A percentile compares a stretch with the other conserved stretches of the same genome.
phyloP scores from a whole-genome alignment of 768 basidiomycete genomes.

The Kwoniella dejecticola region DNA sequence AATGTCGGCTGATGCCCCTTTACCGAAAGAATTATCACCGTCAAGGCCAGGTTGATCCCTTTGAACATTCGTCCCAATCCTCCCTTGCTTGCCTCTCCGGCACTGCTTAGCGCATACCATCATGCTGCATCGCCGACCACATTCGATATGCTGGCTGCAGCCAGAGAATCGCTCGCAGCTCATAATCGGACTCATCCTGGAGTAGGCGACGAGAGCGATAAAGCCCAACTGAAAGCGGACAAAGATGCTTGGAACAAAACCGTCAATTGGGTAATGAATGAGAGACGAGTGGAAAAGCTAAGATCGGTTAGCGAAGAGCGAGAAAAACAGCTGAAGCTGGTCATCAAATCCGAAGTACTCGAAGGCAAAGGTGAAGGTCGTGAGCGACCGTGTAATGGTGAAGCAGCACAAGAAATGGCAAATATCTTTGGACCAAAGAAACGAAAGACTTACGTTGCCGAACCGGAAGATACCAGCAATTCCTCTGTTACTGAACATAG shows the following conservation, averaged over 20 bases:
- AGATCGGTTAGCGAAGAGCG: constrained; percentile 39
- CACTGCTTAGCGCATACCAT: constrained; percentile 40
- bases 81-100: constrained; percentile 34
- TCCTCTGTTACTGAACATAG: constrained; percentile 3
- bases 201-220: constrained; percentile 30
- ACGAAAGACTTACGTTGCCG: constrained; percentile 4
- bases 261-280: constrained; percentile 53
- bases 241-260: constrained; percentile 47
- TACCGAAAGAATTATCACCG: constrained; percentile 34
- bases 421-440: constrained; percentile 25
- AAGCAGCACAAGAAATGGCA: constrained; percentile 12
- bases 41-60: constrained; percentile 46
- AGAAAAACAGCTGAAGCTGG: constrained; percentile 30
- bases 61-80: constrained; percentile 38
- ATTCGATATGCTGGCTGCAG: constrained; percentile 38
- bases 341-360: constrained; percentile 12
- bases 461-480: not conserved
- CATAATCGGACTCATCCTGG: constrained; percentile 44
- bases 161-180: constrained; percentile 35
- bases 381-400: not conserved
- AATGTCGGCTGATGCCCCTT: no score
- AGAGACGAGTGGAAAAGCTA: constrained; percentile 43
- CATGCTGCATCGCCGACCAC: constrained; percentile 34
- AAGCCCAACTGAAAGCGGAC: constrained; percentile 31
- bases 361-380: constrained; percentile 14